Conservation (phyloP, 495 filamentous ascomycete species). For the Xylona heveae region DNA sequence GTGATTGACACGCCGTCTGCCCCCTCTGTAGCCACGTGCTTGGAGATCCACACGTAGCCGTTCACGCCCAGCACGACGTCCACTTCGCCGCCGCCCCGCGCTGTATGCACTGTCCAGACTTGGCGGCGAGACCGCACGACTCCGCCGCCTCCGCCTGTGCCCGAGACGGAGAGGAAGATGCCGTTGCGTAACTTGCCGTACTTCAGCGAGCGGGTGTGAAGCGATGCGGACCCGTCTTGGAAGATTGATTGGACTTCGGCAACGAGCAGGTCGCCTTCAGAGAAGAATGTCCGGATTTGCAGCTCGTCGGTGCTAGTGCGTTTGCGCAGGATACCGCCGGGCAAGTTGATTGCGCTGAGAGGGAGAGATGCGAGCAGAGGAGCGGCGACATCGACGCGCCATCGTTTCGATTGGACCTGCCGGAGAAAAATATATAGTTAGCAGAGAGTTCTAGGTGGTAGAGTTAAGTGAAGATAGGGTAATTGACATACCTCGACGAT, state of each 20-base stretch:
- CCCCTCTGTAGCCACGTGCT: conserved; percentile 37
- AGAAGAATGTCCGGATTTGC: conserved; percentile 83
- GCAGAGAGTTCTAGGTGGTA: not conserved
- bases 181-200: conserved; percentile 94
- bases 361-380: conserved; percentile 65
- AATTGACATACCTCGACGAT: conserved; percentile 55
- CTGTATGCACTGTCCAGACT: conserved; percentile 57
- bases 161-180: conserved; percentile 59
- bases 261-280: conserved; percentile 72
- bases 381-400: conserved; percentile 82
- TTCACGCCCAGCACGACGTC: conserved; percentile 87
- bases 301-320: conserved; percentile 87
- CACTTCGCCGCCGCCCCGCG: conserved; percentile 49
- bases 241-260: conserved; percentile 81
- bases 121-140: conserved; percentile 65
- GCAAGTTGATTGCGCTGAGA: conserved; percentile 76
- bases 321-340: conserved; percentile 77
- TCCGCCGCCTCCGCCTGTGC: conserved; percentile 61
- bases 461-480: no score
- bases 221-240: conserved; percentile 54
- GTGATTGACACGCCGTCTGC: conserved; percentile 42
- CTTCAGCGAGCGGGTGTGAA: conserved; percentile 76
- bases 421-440: not conserved
- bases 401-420: conserved; percentile 59
- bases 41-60: conserved; percentile 85